phyloP scores from a whole-genome alignment of 768 basidiomycete genomes.

The Pisolithus albus region DNA sequence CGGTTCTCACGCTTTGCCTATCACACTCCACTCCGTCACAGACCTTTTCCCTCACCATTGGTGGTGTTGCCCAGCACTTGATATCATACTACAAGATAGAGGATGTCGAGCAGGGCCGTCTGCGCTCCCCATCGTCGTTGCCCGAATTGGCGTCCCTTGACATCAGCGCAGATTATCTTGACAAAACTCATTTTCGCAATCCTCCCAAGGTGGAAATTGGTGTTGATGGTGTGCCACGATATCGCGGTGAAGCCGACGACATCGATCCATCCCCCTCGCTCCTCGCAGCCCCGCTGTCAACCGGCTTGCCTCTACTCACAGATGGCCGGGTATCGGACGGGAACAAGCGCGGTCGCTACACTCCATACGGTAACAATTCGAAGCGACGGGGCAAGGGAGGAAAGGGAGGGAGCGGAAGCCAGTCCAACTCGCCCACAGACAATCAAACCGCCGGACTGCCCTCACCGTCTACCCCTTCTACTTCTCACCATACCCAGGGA shows the following conservation, averaged over 20 bases:
- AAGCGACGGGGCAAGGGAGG: slow-evolving; percentile 35
- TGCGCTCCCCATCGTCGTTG: slow-evolving; percentile 81
- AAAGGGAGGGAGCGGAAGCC: slow-evolving; percentile 22
- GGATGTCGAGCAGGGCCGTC: slow-evolving; percentile 83
- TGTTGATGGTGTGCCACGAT: slow-evolving; percentile 73
- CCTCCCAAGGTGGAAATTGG: slow-evolving; percentile 86
- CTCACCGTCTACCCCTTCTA: slow-evolving; percentile 26
- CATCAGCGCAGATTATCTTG: slow-evolving; percentile 82
- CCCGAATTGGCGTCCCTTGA: slow-evolving; percentile 83
- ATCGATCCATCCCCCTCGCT: slow-evolving; percentile 39
- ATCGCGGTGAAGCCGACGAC: slow-evolving; percentile 80
- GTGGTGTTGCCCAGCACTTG: slow-evolving; percentile 82
- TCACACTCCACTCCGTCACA: slow-evolving; percentile 23
- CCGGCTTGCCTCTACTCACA: slow-evolving; percentile 43
- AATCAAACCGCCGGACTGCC: slow-evolving; percentile 18
- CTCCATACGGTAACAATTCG: slow-evolving; percentile 32
- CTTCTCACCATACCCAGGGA: slow-evolving; percentile 12
- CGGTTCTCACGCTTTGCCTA: slow-evolving; percentile 24
- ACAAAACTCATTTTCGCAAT: slow-evolving; percentile 86
- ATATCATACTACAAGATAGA: slow-evolving; percentile 93
- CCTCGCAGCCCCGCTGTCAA: slow-evolving; percentile 37
- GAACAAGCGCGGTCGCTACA: slow-evolving; percentile 38
- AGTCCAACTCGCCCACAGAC: slow-evolving; percentile 27
- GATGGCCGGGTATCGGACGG: slow-evolving; percentile 38
- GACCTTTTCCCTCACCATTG: slow-evolving; percentile 89